Evolutionary conservation across 441 rosid species (phyloP), one percentile per base, ranked within the genome.

Genomic region (Kokia cookei): DNA sequence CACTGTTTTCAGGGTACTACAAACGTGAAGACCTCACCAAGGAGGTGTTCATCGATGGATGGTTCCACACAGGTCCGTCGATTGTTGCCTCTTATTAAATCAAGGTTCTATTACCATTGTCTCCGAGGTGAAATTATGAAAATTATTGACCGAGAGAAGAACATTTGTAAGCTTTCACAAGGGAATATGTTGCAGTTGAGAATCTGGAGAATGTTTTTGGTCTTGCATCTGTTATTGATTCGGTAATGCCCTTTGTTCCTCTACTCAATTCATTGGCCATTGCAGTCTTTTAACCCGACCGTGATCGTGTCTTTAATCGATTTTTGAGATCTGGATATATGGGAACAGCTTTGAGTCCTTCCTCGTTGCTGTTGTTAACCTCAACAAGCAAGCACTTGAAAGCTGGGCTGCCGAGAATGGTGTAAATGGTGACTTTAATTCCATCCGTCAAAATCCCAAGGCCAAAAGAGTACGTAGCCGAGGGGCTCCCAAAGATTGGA

Each of bases 101-200:
- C 22, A 32, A 26, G 13, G 24, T 9, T 26, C 57, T 65, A 4
- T 61, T 63, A 2, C 53, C 45, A 3, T 51, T 66, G 2, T 60
- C 57, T 68, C 61, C 47, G 9, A 47, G 48, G 69, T 76, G 99
- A 97, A 78, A 93, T 97, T 88, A 79, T 96, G 96, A 96, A 91
- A 85, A 89, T 91, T 17, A 87, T 93, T 61, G 99, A 96, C 73
- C 82, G 99, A 19, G 91, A 91, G 87, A 96, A 96, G 80, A 96
- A 96, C 73, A 96, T 96, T 57, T 96, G 93, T 77, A 96, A 96
- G 81, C 99, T 96, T 69, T 90, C 99, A 11, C 99, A 96, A 86
- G 98, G 99, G 99, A 96, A 82, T 96, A 96, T 59, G 94, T 96
- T 73, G 99, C 98, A 3, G 98, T 92, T 50, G 99, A 93, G 77